Percentiles rank a stretch among this genome's conserved stretches.
Evolutionary conservation across 768 basidiomycete genomes (phyloP).

Genomic region (Leccinum pellstonianum): DNA sequence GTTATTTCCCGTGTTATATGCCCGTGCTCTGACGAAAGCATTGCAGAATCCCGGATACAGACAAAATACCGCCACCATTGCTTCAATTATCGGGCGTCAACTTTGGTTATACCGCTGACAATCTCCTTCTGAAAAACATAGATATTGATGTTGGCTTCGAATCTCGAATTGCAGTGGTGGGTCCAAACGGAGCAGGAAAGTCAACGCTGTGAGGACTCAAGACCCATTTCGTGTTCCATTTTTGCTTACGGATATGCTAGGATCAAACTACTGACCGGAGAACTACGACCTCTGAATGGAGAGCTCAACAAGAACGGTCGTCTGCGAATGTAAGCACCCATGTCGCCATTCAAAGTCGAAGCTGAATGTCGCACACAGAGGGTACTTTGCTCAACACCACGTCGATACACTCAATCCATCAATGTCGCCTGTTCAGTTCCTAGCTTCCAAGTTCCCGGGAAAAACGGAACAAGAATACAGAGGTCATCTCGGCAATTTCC

Average conservation of each 20-base stretch:
- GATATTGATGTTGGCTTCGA: slow-evolving; percentile 95
- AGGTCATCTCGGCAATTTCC: slow-evolving; percentile 93
- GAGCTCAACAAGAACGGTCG: slow-evolving; percentile 90
- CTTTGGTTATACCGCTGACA: slow-evolving; percentile 83
- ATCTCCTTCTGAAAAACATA: slow-evolving; percentile 70
- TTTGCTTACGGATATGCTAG: slow-evolving; percentile 38
- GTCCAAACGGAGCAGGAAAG: slow-evolving; percentile 95
- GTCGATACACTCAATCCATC: slow-evolving; percentile 84
- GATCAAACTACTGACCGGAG: slow-evolving; percentile 65
- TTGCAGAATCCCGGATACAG: slow-evolving; percentile 85
- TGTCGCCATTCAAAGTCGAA: slow-evolving; percentile 3
- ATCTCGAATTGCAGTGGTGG: slow-evolving; percentile 91
- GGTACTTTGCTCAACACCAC: slow-evolving; percentile 94
- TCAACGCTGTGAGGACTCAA: slow-evolving; percentile 71
- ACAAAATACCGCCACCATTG: slow-evolving; percentile 95
- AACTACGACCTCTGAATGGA: slow-evolving; percentile 43
- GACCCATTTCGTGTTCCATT: background rate
- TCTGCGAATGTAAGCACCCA: slow-evolving; percentile 67
- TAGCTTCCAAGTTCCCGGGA: slow-evolving; percentile 90
- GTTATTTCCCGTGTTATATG: background rate
- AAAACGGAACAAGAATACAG: slow-evolving; percentile 96
- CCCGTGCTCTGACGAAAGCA: slow-evolving; percentile 1
- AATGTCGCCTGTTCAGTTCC: slow-evolving; percentile 91
- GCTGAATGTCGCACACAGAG: slow-evolving; percentile 42
- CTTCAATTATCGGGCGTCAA: slow-evolving; percentile 88